Base-by-base conservation (phyloP, 78 protist species). In the Dictyostelium capitatum region DNA sequence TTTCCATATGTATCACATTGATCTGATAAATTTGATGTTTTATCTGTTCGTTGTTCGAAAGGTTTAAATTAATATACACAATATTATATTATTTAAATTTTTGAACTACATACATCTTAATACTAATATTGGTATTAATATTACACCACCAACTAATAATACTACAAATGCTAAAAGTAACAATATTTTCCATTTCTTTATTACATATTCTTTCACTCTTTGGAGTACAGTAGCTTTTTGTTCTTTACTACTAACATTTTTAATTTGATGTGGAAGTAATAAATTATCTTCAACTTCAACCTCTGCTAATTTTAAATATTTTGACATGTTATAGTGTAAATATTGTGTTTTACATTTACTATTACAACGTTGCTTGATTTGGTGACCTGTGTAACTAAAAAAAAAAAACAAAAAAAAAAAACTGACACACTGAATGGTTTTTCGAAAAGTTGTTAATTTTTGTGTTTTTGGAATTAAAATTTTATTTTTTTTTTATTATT, bases 91-190 rank as follows among this genome's bases (percentile, higher is more conserved):
- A 12, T 32, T 15, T 14, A 28, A 10, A 7, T 67, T 28, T 32
- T 15, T 20, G 15, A 10, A 19, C 12, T 10, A 72, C 72, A 11
- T 83, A 41, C 51, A 41, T 83, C 43, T 56, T 28, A 46, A 15
- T 19, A 73, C 64, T 15, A 43, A 11, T 19, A 83, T 41, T 43
- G 82, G 90, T n/a, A 73, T 83, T 19, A 75, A 9, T 59, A 70
- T 82, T 32, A 64, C 67, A 82, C 74, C 37, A 82, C 15, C 47
- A 6, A 73, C 12, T 59, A 73, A 73, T 46, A 83, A 47, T 41
- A 53, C 7, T 23, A 57, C 72, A 23, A 56, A 19, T 15, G n/a
- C 10, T 15, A 83, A 67, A 25, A 83, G 48, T 75, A 43, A 19
- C 15, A 59, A 37, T 19, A 28, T 6, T 37, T 56, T 79, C 65